These are phyloP conservation scores for Neurospora sp. DNA, from an alignment of 495 filamentous ascomycete genomes.

Conservation along the genomic window DNA sequence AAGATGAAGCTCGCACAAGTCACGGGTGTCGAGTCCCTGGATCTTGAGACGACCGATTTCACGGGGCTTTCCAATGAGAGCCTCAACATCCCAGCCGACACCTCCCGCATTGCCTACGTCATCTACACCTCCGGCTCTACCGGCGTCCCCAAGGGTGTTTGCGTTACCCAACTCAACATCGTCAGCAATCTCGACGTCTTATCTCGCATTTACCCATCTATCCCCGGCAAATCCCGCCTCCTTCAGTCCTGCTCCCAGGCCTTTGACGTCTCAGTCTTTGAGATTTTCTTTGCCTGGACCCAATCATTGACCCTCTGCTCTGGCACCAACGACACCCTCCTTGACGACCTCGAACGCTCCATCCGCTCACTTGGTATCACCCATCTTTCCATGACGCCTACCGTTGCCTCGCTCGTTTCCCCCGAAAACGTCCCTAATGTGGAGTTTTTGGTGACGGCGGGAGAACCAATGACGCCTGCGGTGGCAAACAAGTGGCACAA, in stretches of 20 bases:
- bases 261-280: conserved; percentile 72
- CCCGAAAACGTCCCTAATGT: conserved; percentile 54
- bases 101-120: conserved; percentile 40
- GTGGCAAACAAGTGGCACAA: conserved; percentile 57
- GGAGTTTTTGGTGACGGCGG: conserved; percentile 56
- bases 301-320: conserved; percentile 64
- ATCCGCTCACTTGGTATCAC: conserved; percentile 52
- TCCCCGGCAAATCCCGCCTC: conserved; percentile 34
- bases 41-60: conserved; percentile 23
- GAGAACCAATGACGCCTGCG: conserved; percentile 57
- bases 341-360: conserved; percentile 49
- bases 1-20: not conserved
- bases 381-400: conserved; percentile 70
- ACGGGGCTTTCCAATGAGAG: conserved; percentile 17
- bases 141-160: conserved; percentile 58
- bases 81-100: conserved; percentile 20
- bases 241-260: conserved; percentile 65
- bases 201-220: conserved; percentile 46
- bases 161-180: conserved; percentile 58
- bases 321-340: conserved; percentile 52
- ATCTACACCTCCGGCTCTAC: conserved; percentile 61
- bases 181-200: conserved; percentile 56
- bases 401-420: conserved; percentile 56
- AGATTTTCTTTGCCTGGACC: conserved; percentile 70
- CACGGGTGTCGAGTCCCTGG: conserved; percentile 11